These are phyloP conservation scores for Omphalotus guepiniiformis DNA, from an alignment of 768 basidiomycete genomes.

Conservation along the genomic window DNA sequence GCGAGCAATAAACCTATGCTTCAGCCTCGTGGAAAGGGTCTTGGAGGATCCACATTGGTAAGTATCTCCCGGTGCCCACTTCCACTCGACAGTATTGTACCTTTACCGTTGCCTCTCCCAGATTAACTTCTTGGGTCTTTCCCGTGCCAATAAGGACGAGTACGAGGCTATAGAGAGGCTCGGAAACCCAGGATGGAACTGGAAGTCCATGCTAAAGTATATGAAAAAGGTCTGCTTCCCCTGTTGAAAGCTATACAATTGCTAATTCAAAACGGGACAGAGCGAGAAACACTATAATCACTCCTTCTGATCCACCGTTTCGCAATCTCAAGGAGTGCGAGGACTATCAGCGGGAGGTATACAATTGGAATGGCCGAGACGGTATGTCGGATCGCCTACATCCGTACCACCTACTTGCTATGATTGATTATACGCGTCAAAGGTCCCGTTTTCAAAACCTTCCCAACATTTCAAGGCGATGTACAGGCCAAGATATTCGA, in stretches of 20 bases:
- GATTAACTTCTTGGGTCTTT: conserved; percentile 4
- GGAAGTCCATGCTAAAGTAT: conserved; percentile 15
- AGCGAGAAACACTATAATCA: neutral
- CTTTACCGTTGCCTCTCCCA: neutral
- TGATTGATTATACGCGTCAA: neutral
- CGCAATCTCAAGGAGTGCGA: neutral
- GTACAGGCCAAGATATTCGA: neutral
- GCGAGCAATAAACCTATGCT: neutral
- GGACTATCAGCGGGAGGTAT: neutral
- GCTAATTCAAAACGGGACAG: neutral
- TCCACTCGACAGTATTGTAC: too few relatives aligned
- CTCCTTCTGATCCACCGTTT: neutral
- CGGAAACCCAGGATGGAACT: conserved; percentile 23
- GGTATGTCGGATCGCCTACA: neutral
- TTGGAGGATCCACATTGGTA: conserved; percentile 14
- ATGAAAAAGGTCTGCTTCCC: conserved; percentile 12
- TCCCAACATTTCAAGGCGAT: neutral
- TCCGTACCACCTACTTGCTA: neutral
- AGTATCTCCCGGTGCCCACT: neutral
- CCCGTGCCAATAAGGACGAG: conserved; percentile 13
- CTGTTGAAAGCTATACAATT: neutral
- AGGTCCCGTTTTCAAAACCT: neutral
- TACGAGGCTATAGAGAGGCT: conserved; percentile 18
- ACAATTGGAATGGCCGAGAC: neutral
- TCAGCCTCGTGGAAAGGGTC: conserved; percentile 14